Evolutionary conservation across 2,329 filamentous ascomycete genomes (phyloP), one percentile per base, ranked within the genome.

Genomic region (Fusarium sp.): DNA sequence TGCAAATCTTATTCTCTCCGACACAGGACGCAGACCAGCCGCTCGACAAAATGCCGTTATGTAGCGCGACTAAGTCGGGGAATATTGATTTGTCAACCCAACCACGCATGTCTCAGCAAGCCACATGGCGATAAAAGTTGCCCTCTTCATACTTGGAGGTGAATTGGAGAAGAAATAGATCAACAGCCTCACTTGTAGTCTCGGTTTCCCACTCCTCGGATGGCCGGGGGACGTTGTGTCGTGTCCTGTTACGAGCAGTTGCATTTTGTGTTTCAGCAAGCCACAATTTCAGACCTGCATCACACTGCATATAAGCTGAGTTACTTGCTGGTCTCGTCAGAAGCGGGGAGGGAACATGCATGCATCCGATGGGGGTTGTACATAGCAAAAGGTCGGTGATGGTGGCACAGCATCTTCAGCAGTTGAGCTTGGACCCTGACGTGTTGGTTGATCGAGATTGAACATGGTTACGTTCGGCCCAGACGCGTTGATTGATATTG

Each of bases 71-170:
- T 38, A 36, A 33, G 38, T 54, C 36, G 61, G 54, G 42, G 31
- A 60, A 38, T 60, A 49, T 53, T 54, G 62, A 53, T 53, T 65
- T 38, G 61, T 37, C 28, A 44, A 44, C 12, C 15, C 16, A 7
- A 40, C 23, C 34, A 37, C 15, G 53, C 36, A 62, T 31, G 13
- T 31, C 53, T 69, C 65, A 68, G 65, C 54, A 64, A 68, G 65
- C 65, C 65, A 69, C 65, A 40, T 4, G n/a, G 5, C 44, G 37
- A 44, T 30, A 18, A 28, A 23, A 47, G n/a, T 38, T 53, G 16
- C 53, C n/a, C n/a, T 42, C 38, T 16, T 38, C 23, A 49, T 46
- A 16, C 11, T 26, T 34, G 12, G 6, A 20, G 10, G 12, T 28
- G 20, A 20, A 33, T 30, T 23, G 16, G 47, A 51, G 23, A 51